Evolutionary conservation across 2,329 filamentous ascomycete genomes (phyloP).

Genomic region (Fusarium graminum): DNA sequence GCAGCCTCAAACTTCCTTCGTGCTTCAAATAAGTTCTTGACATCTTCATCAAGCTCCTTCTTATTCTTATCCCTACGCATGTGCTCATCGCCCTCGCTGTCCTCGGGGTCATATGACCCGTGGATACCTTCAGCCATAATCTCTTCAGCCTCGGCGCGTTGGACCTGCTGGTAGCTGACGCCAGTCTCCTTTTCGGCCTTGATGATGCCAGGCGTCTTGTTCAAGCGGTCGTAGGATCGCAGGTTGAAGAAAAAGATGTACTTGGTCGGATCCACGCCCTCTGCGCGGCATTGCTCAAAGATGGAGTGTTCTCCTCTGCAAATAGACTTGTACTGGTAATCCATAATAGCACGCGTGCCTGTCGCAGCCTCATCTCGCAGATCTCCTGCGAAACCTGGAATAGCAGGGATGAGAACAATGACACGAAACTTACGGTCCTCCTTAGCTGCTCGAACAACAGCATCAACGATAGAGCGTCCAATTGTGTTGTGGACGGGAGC

Average conservation of each 20-base stretch:
- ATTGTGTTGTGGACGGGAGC: conserved; percentile 88
- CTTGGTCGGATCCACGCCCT: conserved; percentile 81
- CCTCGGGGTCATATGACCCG: conserved; percentile 61
- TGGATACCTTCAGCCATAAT: conserved; percentile 84
- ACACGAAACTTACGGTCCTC: conserved; percentile 90
- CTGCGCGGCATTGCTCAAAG: conserved; percentile 77
- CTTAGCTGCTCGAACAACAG: conserved; percentile 82
- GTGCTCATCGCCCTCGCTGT: conserved; percentile 63
- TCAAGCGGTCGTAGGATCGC: conserved; percentile 90
- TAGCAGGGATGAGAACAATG: conserved; percentile 89
- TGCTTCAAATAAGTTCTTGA: conserved; percentile 59
- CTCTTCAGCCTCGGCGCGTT: conserved; percentile 88
- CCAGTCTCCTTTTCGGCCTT: conserved; percentile 85
- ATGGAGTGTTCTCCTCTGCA: conserved; percentile 93
- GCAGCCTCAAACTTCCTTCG: conserved; percentile 67
- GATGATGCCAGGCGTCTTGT: conserved; percentile 79
- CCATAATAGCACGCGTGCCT: conserved; percentile 95
- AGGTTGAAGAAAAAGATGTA: conserved; percentile 96
- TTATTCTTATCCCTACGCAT: conserved; percentile 60
- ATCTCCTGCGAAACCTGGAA: conserved; percentile 95
- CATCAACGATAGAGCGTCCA: conserved; percentile 90
- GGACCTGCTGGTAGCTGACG: conserved; percentile 86
- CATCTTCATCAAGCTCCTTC: conserved; percentile 53
- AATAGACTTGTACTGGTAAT: conserved; percentile 98
- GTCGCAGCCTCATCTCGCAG: conserved; percentile 84